phyloP scores from a whole-genome alignment of 345 rosid species.

The Trapa bicornis region DNA sequence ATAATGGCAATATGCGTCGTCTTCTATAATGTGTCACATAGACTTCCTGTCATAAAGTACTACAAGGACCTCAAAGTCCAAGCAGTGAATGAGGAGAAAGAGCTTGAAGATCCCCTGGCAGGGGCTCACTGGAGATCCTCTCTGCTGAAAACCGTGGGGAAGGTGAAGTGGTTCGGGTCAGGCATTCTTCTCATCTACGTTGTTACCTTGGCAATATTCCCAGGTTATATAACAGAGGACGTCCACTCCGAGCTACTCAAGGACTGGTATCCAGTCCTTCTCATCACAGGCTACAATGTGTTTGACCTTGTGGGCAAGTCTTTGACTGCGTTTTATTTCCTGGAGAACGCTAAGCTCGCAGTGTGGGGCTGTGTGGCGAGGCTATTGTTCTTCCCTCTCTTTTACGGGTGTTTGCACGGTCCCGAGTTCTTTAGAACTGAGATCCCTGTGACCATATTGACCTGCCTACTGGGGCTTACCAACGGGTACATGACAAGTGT shows the following conservation, averaged over 20 bases:
- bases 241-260: conserved; percentile 65
- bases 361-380: conserved; percentile 59
- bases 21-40: conserved; percentile 56
- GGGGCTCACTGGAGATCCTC: conserved; percentile 54
- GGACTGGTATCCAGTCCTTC: conserved; percentile 78
- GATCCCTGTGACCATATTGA: conserved; percentile 68
- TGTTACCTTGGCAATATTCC: conserved; percentile 78
- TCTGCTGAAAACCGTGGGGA: conserved; percentile 44
- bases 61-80: conserved; percentile 47
- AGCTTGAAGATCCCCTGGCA: conserved; percentile 34
- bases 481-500: conserved; percentile 85
- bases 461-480: conserved; percentile 67
- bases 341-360: conserved; percentile 50
- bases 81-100: conserved; percentile 41
- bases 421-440: conserved; percentile 69
- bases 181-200: conserved; percentile 53
- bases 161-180: conserved; percentile 63
- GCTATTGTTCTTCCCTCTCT: conserved; percentile 75
- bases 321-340: conserved; percentile 52
- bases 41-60: conserved; percentile 70
- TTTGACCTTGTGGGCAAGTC: conserved; percentile 88
- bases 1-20: conserved; percentile 63
- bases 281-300: conserved; percentile 65
- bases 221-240: conserved; percentile 85
- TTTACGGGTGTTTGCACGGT: conserved; percentile 73